These are phyloP conservation scores for Melaleuca quinquenervia DNA, from an alignment of 345 rosid genomes.

Conservation along the genomic window DNA sequence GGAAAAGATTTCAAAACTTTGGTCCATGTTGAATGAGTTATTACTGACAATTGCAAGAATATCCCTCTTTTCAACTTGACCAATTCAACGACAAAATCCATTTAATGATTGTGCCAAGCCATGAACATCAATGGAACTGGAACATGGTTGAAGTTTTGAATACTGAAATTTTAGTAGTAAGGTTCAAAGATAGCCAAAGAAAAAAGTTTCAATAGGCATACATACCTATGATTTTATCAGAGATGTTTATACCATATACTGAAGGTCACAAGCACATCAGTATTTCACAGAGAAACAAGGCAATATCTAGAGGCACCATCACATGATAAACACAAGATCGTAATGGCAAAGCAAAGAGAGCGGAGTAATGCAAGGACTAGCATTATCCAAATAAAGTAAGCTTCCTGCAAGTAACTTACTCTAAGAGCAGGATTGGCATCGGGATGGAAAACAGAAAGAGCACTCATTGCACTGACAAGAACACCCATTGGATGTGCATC, in stretches of 20 bases:
- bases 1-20: not conserved
- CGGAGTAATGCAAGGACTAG: not conserved
- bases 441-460: conserved; percentile 96
- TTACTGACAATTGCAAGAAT: not conserved
- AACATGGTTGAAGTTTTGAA: not conserved
- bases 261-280: not conserved
- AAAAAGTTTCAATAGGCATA: not conserved
- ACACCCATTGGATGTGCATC: conserved; percentile 99
- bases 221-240: not conserved
- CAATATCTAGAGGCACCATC: not conserved
- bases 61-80: not conserved
- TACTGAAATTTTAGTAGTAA: not conserved
- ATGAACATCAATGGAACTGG: not conserved
- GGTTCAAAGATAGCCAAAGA: not conserved
- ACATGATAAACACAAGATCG: not conserved
- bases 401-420: conserved; percentile 29
- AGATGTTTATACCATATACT: not conserved
- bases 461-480: conserved; percentile 91
- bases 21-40: not conserved
- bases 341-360: not conserved
- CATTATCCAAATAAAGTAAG: not conserved
- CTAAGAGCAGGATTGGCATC: conserved; percentile 99
- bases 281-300: not conserved
- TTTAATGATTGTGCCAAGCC: not conserved
- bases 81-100: not conserved